A percentile compares a stretch with the other conserved stretches of the same genome.
Conservation (phyloP, 805 yeast genomes). For the Pichia insulana region DNA sequence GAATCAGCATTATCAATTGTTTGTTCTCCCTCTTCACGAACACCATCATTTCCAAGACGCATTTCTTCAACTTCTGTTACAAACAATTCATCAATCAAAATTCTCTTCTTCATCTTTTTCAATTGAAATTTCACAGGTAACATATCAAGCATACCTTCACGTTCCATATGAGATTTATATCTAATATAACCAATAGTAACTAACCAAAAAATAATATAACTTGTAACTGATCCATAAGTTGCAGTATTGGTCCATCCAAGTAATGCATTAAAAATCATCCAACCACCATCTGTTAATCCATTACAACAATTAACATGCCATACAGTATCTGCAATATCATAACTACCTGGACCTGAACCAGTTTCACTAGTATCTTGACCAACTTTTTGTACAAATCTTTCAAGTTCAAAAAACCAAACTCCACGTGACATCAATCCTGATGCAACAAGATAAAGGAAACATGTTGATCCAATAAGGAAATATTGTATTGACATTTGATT, state of each 20-base stretch:
- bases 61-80: conserved; percentile 20
- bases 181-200: conserved; percentile 37
- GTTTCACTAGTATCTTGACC: conserved; percentile 83
- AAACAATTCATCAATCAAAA: conserved; percentile 19
- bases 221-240: conserved; percentile 74
- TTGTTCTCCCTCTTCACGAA: not conserved
- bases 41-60: not conserved
- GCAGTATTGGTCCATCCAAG: conserved; percentile 95
- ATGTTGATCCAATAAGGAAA: conserved; percentile 66
- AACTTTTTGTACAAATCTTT: conserved; percentile 62
- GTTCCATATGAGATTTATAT: conserved; percentile 41
- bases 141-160: conserved; percentile 48
- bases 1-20: too few species aligned
- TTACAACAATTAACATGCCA: conserved; percentile 97
- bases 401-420: conserved; percentile 83
- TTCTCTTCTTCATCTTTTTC: conserved; percentile 39
- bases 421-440: conserved; percentile 84
- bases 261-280: conserved; percentile 86
- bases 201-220: conserved; percentile 68
- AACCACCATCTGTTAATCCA: conserved; percentile 83
- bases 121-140: conserved; percentile 57
- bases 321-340: conserved; percentile 66
- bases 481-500: conserved; percentile 66
- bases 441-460: conserved; percentile 74
- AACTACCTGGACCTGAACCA: conserved; percentile 91